Evolutionary conservation across 768 basidiomycete species (phyloP).

Genomic region (Leccinum boreale): DNA sequence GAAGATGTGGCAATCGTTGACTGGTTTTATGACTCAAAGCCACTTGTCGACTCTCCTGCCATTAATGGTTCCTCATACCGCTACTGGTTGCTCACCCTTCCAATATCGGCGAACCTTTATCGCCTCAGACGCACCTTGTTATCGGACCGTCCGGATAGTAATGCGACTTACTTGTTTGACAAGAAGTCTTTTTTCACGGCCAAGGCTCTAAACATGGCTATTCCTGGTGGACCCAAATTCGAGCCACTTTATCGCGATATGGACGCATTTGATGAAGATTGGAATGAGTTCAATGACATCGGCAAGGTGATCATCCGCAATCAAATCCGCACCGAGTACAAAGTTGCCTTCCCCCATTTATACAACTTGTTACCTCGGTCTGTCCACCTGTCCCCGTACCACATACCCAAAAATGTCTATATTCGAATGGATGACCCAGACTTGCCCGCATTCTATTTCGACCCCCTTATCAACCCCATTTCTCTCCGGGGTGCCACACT

Average conservation of each 20-base stretch:
- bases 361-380: slow-evolving; percentile 98
- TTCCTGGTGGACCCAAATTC: slow-evolving; percentile 97
- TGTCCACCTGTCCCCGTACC: slow-evolving; percentile 89
- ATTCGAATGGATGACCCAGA: slow-evolving; percentile 99
- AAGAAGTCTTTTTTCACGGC: slow-evolving; percentile 98
- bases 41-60: slow-evolving; percentile 81
- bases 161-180: slow-evolving; percentile 92
- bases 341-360: slow-evolving; percentile 96
- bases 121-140: slow-evolving; percentile 91
- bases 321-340: slow-evolving; percentile 98
- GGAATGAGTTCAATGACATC: slow-evolving; percentile 99
- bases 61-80: slow-evolving; percentile 94
- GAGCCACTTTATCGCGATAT: slow-evolving; percentile 96
- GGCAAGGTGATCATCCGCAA: slow-evolving; percentile 99
- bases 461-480: slow-evolving; percentile 97
- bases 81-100: slow-evolving; percentile 90
- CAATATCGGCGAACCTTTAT: slow-evolving; percentile 95
- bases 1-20: slow-evolving; percentile 91
- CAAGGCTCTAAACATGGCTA: slow-evolving; percentile 94
- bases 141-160: slow-evolving; percentile 89
- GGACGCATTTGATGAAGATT: slow-evolving; percentile 97
- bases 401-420: slow-evolving; percentile 94
- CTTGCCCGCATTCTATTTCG: slow-evolving; percentile 99
- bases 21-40: slow-evolving; percentile 99
- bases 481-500: slow-evolving; percentile 83